Conservation (phyloP, 495 filamentous ascomycete species). For the Neurospora cerealis region DNA sequence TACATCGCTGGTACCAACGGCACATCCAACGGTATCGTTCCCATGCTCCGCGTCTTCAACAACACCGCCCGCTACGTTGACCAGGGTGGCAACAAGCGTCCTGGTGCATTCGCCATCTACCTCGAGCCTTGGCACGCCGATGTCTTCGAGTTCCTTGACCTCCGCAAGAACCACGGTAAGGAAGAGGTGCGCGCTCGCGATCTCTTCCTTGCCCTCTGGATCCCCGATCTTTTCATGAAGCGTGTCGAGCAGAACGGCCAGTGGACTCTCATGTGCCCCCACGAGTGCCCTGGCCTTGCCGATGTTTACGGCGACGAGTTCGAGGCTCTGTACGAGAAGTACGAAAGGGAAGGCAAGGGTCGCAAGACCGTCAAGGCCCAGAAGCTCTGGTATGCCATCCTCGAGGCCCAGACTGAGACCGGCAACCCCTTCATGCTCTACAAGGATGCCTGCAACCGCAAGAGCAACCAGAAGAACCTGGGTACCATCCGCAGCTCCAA, state of each 20-base stretch:
- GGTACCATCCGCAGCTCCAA: slow-evolving; percentile 97
- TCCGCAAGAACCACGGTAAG: slow-evolving; percentile 98
- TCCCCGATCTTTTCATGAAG: slow-evolving; percentile 99
- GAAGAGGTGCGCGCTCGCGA: slow-evolving; percentile 95
- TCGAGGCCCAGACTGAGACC: slow-evolving; percentile 97
- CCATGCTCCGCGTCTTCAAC: slow-evolving; percentile 97
- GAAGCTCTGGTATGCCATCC: slow-evolving; percentile 97
- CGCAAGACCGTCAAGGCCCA: slow-evolving; percentile 90
- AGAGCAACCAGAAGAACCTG: slow-evolving; percentile 99
- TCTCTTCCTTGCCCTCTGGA: slow-evolving; percentile 96
- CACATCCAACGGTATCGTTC: slow-evolving; percentile 92
- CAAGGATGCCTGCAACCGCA: slow-evolving; percentile 95
- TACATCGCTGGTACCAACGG: slow-evolving; percentile 98
- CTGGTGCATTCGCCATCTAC: slow-evolving; percentile 97
- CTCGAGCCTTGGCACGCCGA: slow-evolving; percentile 99
- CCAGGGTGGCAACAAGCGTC: slow-evolving; percentile 98
- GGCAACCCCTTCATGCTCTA: slow-evolving; percentile 99
- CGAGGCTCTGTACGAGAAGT: slow-evolving; percentile 87
- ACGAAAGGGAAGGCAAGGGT: slow-evolving; percentile 82
- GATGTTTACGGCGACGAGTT: slow-evolving; percentile 98
- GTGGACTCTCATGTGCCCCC: slow-evolving; percentile 97
- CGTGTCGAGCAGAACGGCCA: slow-evolving; percentile 90
- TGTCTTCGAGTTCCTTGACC: slow-evolving; percentile 92
- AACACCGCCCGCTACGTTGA: slow-evolving; percentile 98
- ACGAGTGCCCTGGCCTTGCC: slow-evolving; percentile 86